These are phyloP conservation scores for Wickerhamomyces mucosus DNA, from an alignment of 805 yeast genomes.

Conservation along the genomic window DNA sequence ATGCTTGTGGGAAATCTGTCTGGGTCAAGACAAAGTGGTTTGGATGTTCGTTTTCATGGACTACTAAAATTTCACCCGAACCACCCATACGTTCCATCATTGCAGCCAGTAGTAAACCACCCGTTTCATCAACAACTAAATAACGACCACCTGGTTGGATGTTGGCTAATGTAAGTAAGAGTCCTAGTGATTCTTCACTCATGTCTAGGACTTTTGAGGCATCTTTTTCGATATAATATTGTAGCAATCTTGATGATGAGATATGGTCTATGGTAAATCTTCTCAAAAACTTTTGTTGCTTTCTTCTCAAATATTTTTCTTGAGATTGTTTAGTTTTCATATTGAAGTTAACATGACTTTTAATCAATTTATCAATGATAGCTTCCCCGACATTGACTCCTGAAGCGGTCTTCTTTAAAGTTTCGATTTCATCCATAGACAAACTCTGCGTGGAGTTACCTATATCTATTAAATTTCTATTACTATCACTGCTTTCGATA, in stretches of 20 bases:
- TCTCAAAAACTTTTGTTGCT: slow-evolving; percentile 83
- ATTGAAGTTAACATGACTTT: slow-evolving; percentile 78
- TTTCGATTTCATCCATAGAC: slow-evolving; percentile 74
- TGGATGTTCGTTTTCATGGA: slow-evolving; percentile 92
- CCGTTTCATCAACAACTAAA: slow-evolving; percentile 86
- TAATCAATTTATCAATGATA: slow-evolving; percentile 73
- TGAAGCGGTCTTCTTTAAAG: slow-evolving; percentile 61
- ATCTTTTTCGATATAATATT: slow-evolving; percentile 66
- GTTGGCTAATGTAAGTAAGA: slow-evolving; percentile 69
- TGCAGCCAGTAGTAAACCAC: slow-evolving; percentile 80
- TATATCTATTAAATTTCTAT: slow-evolving; percentile 57
- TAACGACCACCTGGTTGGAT: slow-evolving; percentile 86
- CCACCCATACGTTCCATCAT: slow-evolving; percentile 84
- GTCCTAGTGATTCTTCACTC: slow-evolving; percentile 77
- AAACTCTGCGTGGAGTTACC: slow-evolving; percentile 68
- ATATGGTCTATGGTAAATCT: slow-evolving; percentile 76
- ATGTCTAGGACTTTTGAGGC: slow-evolving; percentile 60
- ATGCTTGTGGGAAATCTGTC: slow-evolving; percentile 50
- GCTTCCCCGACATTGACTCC: slow-evolving; percentile 56
- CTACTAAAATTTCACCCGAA: slow-evolving; percentile 56
- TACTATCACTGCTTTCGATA: slow-evolving; percentile 41
- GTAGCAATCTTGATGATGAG: slow-evolving; percentile 59
- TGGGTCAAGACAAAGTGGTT: slow-evolving; percentile 63
- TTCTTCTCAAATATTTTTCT: slow-evolving; percentile 84
- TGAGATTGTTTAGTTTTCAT: slow-evolving; percentile 86